Base-by-base conservation (phyloP, 2,329 filamentous ascomycete species). In the Clonostachys rhizophaga region DNA sequence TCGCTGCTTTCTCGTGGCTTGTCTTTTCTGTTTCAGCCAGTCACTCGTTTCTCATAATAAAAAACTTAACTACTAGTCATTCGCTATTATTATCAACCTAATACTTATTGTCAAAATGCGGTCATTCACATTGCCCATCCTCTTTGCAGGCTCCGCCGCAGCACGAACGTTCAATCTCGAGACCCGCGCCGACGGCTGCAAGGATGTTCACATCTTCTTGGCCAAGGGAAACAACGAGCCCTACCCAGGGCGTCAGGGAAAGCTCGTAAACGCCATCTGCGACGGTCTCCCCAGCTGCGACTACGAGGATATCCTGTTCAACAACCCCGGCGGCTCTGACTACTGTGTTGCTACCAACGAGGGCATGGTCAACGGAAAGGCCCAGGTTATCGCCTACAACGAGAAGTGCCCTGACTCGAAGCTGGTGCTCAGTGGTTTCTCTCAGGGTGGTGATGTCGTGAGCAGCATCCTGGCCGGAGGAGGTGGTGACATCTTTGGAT, bases 371-470 rank as follows among this genome's bases (percentile, higher is more conserved):
- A 65, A 65, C 43, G 67, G 67, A 5, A 50, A 62, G 30, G 44
- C 48, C 14, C 66, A 72, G 54, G 67, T 74, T 50, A 60, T 57
- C 8, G 62, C 59, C 0, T 72, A 72, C 53, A 62, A 62, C 52
- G 54, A 63, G 52, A 55, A 57, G n/a, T 74, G 69, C 47, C 69
- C 70, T 14, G 52, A 67, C 37, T 50, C 66, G 20, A 68, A 64
- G 50, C 60, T 73, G 13, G 66, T 72, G 6, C 44, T 72, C 33
- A 66, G 63, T 49, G 69, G 70, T 0, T 72, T 69, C 51, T 68
- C 64, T 3, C 65, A 72, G 49, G 70, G 69, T 43, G 63, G 58
- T 3, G 65, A 70, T 3, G 58, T 72, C 12, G 51, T 66, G 16
- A 59, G 65, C 40, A 66, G 67, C 48, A 58, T 69, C 30, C 52